phyloP scores from a whole-genome alignment of 768 basidiomycete genomes.

The Termitomyces sp. region DNA sequence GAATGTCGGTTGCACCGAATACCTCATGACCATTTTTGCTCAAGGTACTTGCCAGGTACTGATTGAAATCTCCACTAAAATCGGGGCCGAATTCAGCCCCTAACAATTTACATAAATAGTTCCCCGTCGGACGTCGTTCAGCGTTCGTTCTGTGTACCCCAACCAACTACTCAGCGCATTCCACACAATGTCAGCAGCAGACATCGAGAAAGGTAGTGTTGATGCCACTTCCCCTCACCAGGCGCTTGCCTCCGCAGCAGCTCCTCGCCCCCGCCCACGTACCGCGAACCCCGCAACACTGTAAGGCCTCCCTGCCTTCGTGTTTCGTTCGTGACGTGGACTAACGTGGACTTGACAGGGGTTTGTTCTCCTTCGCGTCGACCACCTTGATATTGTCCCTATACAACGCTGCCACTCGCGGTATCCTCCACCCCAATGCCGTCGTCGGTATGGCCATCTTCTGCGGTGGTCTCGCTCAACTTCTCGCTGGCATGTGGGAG shows the following conservation, averaged over 20 bases:
- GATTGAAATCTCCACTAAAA: too few species aligned
- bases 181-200: conserved; percentile 15
- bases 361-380: conserved; percentile 80
- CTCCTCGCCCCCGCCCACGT: conserved; percentile 22
- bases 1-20: too few species aligned
- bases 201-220: conserved; percentile 34
- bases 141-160: not conserved
- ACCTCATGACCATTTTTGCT: too few species aligned
- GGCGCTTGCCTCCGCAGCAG: conserved; percentile 17
- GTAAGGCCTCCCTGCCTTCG: conserved; percentile 24
- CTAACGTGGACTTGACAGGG: conserved; percentile 35
- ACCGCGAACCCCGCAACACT: conserved; percentile 63
- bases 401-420: conserved; percentile 60
- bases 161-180: not conserved
- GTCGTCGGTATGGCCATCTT: conserved; percentile 86
- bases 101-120: not conserved
- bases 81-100: too few species aligned
- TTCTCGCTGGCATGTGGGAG: conserved; percentile 91
- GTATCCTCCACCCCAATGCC: conserved; percentile 56
- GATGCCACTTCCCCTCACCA: conserved; percentile 25
- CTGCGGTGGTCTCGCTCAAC: conserved; percentile 80
- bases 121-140: not conserved
- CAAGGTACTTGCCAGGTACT: too few species aligned
- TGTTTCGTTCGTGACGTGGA: not conserved
- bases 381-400: conserved; percentile 79